phyloP scores from a whole-genome alignment of 2,329 filamentous ascomycete genomes.

The Cadophora malorum region DNA sequence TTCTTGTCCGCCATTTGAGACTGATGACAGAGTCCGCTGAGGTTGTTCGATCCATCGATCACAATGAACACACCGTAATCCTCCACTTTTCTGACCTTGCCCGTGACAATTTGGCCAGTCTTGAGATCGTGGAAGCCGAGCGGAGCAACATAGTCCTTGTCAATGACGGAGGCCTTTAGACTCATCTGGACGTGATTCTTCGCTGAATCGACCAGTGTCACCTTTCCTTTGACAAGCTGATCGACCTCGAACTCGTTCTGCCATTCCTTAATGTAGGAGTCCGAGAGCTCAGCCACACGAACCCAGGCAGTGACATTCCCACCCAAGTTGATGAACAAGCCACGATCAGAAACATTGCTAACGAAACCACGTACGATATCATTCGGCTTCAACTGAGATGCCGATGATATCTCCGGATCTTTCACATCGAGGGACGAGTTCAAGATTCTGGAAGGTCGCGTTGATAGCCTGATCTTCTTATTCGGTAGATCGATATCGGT shows the following conservation, averaged over 20 bases:
- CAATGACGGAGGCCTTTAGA: constrained; percentile 83
- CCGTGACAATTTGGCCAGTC: constrained; percentile 81
- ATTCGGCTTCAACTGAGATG: constrained; percentile 75
- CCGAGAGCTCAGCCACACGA: constrained; percentile 86
- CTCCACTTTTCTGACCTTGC: constrained; percentile 90
- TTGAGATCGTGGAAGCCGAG: constrained; percentile 79
- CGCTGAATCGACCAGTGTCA: constrained; percentile 73
- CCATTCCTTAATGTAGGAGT: constrained; percentile 94
- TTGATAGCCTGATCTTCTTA: constrained; percentile 83
- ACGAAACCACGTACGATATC: constrained; percentile 90
- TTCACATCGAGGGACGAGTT: constrained; percentile 82
- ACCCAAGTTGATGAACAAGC: constrained; percentile 84
- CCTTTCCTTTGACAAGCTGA: constrained; percentile 87
- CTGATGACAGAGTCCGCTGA: constrained; percentile 92
- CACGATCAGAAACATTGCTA: constrained; percentile 87
- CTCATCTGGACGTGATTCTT: constrained; percentile 82
- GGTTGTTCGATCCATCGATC: constrained; percentile 83
- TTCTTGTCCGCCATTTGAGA: constrained; percentile 86
- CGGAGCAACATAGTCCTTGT: constrained; percentile 77
- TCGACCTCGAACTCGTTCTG: constrained; percentile 86
- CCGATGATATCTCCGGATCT: constrained; percentile 77
- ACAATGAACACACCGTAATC: constrained; percentile 96
- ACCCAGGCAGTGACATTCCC: constrained; percentile 83
- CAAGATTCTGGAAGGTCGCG: constrained; percentile 85
- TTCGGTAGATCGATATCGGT: constrained; percentile 81